Evolutionary conservation across 306 rosid species (phyloP).

Genomic region (Cicer chorassanicum): DNA sequence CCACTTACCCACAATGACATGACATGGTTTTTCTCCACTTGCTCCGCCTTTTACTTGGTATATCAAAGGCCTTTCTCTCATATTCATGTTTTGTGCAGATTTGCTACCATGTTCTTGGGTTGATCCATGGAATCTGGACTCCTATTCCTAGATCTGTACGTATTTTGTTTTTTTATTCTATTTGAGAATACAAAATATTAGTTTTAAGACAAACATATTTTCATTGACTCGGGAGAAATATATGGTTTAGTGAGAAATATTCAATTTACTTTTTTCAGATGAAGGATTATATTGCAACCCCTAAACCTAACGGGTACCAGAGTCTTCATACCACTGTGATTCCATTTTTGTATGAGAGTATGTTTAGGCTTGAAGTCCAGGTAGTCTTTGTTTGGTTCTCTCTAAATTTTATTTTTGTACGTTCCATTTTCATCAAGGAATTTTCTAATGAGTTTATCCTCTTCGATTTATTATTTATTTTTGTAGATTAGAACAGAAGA

Average conservation of each 20-base stretch:
- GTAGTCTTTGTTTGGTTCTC: conserved; percentile 49
- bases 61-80: conserved; percentile 35
- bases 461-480: conserved; percentile 30
- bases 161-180: conserved; percentile 51
- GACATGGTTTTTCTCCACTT: conserved; percentile 32
- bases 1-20: conserved; percentile 34
- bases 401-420: conserved; percentile 20
- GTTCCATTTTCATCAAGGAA: conserved; percentile 31
- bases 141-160: conserved; percentile 97
- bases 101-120: conserved; percentile 94
- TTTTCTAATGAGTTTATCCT: conserved; percentile 32
- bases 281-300: conserved; percentile 97
- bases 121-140: conserved; percentile 96
- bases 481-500: conserved; percentile 94
- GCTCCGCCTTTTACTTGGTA: conserved; percentile 31
- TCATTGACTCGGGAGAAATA: conserved; percentile 31
- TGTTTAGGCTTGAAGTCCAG: conserved; percentile 96
- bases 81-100: conserved; percentile 65
- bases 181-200: conserved; percentile 32
- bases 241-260: conserved; percentile 32
- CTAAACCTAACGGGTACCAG: conserved; percentile 98
- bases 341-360: conserved; percentile 95
- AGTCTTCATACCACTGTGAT: conserved; percentile 96
- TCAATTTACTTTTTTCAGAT: conserved; percentile 54
- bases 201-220: conserved; percentile 36